Percentiles rank a stretch among this genome's conserved stretches.
phyloP scores from a whole-genome alignment of 306 rosid species.

The Acacia acuminata region DNA sequence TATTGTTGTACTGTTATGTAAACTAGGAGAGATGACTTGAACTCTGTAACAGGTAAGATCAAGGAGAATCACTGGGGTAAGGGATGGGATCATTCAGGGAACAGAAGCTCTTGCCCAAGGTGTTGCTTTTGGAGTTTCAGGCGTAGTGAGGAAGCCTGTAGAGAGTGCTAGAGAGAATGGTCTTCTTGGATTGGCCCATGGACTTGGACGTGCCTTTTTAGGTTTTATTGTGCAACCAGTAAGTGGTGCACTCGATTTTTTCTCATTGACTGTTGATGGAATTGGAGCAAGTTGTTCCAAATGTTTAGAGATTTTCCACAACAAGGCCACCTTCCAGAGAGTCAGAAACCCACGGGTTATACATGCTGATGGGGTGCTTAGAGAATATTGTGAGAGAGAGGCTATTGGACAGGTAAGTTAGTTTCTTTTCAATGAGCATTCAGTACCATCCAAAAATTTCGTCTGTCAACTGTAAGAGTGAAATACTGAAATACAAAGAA shows the following conservation, averaged over 20 bases:
- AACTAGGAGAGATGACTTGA: conserved; percentile 33
- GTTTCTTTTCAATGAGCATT: conserved; percentile 19
- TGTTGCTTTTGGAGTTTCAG: conserved; percentile 94
- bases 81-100: conserved; percentile 95
- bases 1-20: conserved; percentile 4
- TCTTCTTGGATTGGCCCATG: conserved; percentile 87
- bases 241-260: conserved; percentile 96
- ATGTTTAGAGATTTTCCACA: conserved; percentile 88
- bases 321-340: conserved; percentile 64
- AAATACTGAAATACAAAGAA: no score
- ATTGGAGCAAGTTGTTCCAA: conserved; percentile 95
- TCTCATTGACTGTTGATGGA: conserved; percentile 96
- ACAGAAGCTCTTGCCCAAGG: conserved; percentile 98
- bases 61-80: conserved; percentile 94
- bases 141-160: conserved; percentile 90
- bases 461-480: background rate
- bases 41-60: conserved; percentile 69
- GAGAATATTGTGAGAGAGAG: conserved; percentile 87
- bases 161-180: conserved; percentile 95
- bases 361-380: conserved; percentile 68
- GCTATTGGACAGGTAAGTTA: conserved; percentile 84
- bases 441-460: background rate
- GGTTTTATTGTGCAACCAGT: conserved; percentile 95
- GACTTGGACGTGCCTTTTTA: conserved; percentile 89
- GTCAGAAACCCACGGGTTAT: conserved; percentile 86